Percentiles rank a stretch among this genome's conserved stretches.
Evolutionary conservation across 805 yeast genomes (phyloP).

Genomic region (Saccharomycopsis lassenensis): DNA sequence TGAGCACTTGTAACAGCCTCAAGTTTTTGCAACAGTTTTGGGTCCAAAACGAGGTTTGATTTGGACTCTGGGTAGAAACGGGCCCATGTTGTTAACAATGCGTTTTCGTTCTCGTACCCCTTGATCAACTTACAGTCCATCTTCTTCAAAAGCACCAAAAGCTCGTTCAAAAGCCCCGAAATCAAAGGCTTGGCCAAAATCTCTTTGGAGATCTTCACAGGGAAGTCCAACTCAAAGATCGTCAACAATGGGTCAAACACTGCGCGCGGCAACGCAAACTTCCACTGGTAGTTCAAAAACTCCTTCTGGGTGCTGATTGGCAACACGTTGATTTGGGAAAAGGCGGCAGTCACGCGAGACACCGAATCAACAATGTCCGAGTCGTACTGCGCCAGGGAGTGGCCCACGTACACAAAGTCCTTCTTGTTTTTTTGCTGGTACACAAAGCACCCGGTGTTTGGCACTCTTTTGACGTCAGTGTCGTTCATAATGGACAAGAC

Average conservation of each 20-base stretch:
- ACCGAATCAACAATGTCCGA: slow-evolving; percentile 24
- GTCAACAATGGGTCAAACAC: slow-evolving; percentile 70
- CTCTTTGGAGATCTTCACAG: slow-evolving; percentile 46
- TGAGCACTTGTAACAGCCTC: slow-evolving; percentile 2
- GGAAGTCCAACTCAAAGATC: slow-evolving; percentile 59
- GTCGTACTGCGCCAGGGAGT: slow-evolving; percentile 24
- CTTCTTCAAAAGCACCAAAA: slow-evolving; percentile 58
- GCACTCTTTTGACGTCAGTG: slow-evolving; percentile 36
- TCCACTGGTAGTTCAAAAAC: slow-evolving; percentile 72
- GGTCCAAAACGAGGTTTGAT: slow-evolving; percentile 1
- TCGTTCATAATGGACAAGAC: slow-evolving; percentile 53
- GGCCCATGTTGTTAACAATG: slow-evolving; percentile 44
- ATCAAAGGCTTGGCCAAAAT: slow-evolving; percentile 79
- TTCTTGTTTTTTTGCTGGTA: slow-evolving; percentile 28
- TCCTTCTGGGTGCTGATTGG: slow-evolving; percentile 40
- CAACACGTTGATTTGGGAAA: slow-evolving; percentile 33
- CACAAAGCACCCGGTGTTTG: slow-evolving; percentile 24
- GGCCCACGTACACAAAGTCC: slow-evolving; percentile 31
- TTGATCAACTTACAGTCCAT: slow-evolving; percentile 67
- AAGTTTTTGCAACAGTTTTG: too few species aligned
- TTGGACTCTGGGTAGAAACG: slow-evolving; percentile 29
- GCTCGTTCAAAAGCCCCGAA: slow-evolving; percentile 68
- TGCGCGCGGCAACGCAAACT: slow-evolving; percentile 65
- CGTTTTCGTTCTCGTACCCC: slow-evolving; percentile 58
- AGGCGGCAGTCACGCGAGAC: slow-evolving; percentile 28